Evolutionary conservation across 768 basidiomycete genomes (phyloP), one percentile per base, ranked within the genome.

Genomic region (Hericium coralloides): DNA sequence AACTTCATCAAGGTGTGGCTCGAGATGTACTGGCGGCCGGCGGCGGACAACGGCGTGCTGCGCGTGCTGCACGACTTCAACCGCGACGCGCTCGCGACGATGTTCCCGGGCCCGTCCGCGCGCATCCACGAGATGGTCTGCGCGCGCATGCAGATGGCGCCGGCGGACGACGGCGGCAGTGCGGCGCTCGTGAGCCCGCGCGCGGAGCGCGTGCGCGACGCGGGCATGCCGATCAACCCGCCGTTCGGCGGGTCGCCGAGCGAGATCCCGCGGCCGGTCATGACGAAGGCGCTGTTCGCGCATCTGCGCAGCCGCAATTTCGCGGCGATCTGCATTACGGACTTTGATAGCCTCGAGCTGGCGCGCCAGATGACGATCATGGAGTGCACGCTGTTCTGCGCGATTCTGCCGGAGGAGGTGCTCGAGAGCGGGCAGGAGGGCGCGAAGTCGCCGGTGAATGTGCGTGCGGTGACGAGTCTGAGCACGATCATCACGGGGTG

Each of bases 1-100:
- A 95, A 95, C 68, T 85, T 98, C 67, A 80, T 98, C 73, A 98
- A 95, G 75, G 78, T 79, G 12, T 99, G 97, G 97, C 76, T 97
- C 52, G 95, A 98, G 69, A 75, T 77, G 60, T 86, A 95, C 70
- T 98, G 95, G 95, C 79, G 86, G 7, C 69, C 82, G n/a, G 78
- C 79, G 0, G 75, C 80, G 10, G 97, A 98, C 68, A 79, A 83
- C 58, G 73, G 73, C 8, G 84, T 86, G 17, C 72, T 90, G 43
- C 75, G 76, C 17, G 66, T 74, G 17, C 70, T 90, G 65, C 74
- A 75, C 22, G 74, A 76, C 3, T 91, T 91, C 66, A 83, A 81
- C 36, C 74, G 74, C 22, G 81, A 84, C 38, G 85, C 81, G 7
- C 68, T 90, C 26, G 75, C 77, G 15, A 69, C 72, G 23, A 78